phyloP scores from a whole-genome alignment of 2,329 filamentous ascomycete species.

The Curvularia lunata region DNA sequence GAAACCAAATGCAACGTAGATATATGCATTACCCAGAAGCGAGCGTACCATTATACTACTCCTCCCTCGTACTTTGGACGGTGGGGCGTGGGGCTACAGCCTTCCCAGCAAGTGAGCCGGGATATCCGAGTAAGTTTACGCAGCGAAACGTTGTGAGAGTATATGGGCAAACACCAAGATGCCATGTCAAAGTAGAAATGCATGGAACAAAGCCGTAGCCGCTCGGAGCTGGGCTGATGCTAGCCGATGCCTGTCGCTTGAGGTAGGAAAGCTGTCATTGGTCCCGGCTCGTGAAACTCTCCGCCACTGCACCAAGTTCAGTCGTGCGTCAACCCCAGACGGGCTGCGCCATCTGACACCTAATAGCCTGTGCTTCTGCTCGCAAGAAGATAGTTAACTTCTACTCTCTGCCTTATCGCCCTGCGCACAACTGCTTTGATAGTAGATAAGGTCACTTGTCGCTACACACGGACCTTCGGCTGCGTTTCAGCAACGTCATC shows the following conservation, averaged over 20 bases:
- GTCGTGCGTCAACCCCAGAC: constrained; percentile 21
- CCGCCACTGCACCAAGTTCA: constrained; percentile 23
- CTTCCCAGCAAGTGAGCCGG: neutral
- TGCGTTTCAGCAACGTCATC: constrained; percentile 42
- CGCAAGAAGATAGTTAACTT: constrained; percentile 8
- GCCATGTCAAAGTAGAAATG: neutral
- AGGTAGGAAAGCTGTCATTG: constrained; percentile 26
- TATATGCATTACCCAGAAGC: neutral
- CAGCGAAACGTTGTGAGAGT: neutral
- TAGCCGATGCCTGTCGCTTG: constrained; percentile 8
- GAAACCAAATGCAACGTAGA: neutral
- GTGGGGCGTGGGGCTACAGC: neutral
- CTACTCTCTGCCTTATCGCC: constrained; percentile 4
- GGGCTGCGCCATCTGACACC: constrained; percentile 20
- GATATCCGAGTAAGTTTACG: neutral
- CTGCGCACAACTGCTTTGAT: constrained; percentile 8
- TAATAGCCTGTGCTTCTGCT: constrained; percentile 16
- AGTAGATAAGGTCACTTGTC: constrained; percentile 17
- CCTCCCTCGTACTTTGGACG: neutral
- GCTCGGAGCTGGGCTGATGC: constrained; percentile 9
- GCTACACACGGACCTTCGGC: constrained; percentile 26
- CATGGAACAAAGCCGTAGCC: constrained; percentile 4
- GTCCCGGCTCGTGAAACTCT: constrained; percentile 21
- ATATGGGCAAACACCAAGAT: neutral
- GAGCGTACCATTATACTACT: neutral